Base-by-base conservation (phyloP, 2,329 filamentous ascomycete species). In the Diaporthe ampelina region DNA sequence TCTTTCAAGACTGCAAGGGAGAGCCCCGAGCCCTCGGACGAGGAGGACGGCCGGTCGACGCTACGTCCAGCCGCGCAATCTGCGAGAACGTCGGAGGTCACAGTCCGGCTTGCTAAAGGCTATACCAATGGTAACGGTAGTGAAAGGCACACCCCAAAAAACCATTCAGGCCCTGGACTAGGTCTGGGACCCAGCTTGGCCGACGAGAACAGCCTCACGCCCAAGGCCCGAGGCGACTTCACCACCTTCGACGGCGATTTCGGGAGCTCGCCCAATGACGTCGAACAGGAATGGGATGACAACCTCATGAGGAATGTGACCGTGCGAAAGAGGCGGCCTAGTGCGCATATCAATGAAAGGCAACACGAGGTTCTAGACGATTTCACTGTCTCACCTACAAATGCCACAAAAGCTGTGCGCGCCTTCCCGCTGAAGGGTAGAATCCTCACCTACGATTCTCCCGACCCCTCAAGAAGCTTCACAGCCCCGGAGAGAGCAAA, bases 1-100 rank as follows among this genome's bases (percentile, higher is more conserved):
- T 95, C 93, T 0, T 95, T 94, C 79, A 91, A 85, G 77, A 95
- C 94, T 3, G 93, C 93, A 6, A 87, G 86, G 52, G 93, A 95
- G 82, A 88, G 89, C 58, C 88, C 89, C 1, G 87, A 87, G 24
- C 90, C 90, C 1, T 93, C 92, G 26, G 90, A 91, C 40, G 91
- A 93, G 70, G 88, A 89, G 75, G 85, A 87, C 73, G 82, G 81
- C 54, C 84, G 79, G 72, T 83, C 84, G 19, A 86, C 86, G 4
- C 77, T 86, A 32, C 83, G 85, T 35, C 83, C 83, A n/a, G 73
- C 76, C 11, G n/a, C 81, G n/a, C 76, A 80, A 15, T 88, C 85
- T 15, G 77, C 83, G 4, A 84, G 82, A 73, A 83, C 85, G 1
- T 88, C 87, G 0, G 85, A 86, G 75, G 84, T 81, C 61, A 86